These are phyloP conservation scores for Xylaria sp. DNA, from an alignment of 2,329 filamentous ascomycete genomes.

Conservation along the genomic window DNA sequence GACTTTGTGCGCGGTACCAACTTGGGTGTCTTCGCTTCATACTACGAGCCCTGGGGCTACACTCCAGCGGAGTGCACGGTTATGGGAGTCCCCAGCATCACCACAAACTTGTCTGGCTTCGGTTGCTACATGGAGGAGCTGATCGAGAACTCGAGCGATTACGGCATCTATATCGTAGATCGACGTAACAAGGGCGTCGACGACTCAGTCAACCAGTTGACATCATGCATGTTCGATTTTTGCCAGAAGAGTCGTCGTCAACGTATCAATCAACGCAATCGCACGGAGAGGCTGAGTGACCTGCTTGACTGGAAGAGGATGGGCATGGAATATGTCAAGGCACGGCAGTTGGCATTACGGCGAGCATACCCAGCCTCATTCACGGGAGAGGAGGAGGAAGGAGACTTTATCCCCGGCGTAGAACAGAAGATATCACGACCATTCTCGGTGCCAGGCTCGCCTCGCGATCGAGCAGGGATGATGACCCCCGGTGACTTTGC, in stretches of 20 bases:
- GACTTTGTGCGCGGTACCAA: slow-evolving; percentile 98
- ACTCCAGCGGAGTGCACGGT: slow-evolving; percentile 98
- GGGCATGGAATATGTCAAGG: slow-evolving; percentile 99
- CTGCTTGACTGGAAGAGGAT: slow-evolving; percentile 99
- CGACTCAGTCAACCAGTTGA: slow-evolving; percentile 95
- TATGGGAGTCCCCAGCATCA: slow-evolving; percentile 98
- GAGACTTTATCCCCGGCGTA: slow-evolving; percentile 89
- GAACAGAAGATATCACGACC: slow-evolving; percentile 96
- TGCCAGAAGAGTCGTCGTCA: slow-evolving; percentile 92
- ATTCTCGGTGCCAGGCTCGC: slow-evolving; percentile 92
- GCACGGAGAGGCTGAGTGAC: slow-evolving; percentile 94
- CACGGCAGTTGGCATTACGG: slow-evolving; percentile 88
- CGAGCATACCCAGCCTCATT: slow-evolving; percentile 93
- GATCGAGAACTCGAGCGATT: slow-evolving; percentile 97
- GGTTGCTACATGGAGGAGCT: slow-evolving; percentile 99
- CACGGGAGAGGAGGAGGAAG: slow-evolving; percentile 80
- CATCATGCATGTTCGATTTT: slow-evolving; percentile 93
- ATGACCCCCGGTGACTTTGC: slow-evolving; percentile 99
- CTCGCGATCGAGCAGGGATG: slow-evolving; percentile 90
- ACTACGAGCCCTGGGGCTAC: slow-evolving; percentile 99
- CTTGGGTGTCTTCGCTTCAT: slow-evolving; percentile 93
- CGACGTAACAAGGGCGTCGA: slow-evolving; percentile 94
- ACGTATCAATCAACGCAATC: slow-evolving; percentile 98
- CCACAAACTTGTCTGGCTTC: slow-evolving; percentile 96
- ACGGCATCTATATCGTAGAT: slow-evolving; percentile 99